Evolutionary conservation across 73 alveolate genomes (phyloP), one percentile per base, ranked within the genome.

Genomic region (Blepharisma japonicum): DNA sequence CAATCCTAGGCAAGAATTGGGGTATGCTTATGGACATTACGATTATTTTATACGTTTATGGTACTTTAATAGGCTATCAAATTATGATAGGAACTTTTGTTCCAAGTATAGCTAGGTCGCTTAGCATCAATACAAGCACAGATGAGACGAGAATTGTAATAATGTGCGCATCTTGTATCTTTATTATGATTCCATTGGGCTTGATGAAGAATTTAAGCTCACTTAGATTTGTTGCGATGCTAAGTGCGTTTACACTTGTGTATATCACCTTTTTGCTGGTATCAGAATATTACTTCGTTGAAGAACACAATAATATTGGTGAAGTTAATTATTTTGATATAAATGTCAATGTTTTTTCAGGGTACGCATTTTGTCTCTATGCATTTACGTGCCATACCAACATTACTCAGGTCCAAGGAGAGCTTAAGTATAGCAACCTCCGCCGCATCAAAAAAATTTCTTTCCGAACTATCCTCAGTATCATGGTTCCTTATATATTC

Each of bases 351-450:
- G 67, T 53, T 20, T 14, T 53, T 20, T 53, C 67, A 53, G 23
- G 67, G n/a, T 53, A 14, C 67, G 23, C n/a, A 14, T 20, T 53
- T 20, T 53, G 67, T 4, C 67, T 53, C 23, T 53, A 14, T 53
- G n/a, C 67, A 53, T 53, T 20, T 20, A 53, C 67, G 27, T 53
- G 67, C 67, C 67, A 53, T 53, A 53, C 67, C n/a, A 53, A 53
- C 23, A 53, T 53, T 20, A 3, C 67, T 53, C 67, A 53, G 23
- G 23, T 53, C 67, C 67, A 53, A 53, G 67, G 67, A 14, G 67
- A 53, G 4, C 67, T 53, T 53, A 14, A 53, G 3, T 14, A 53
- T 53, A 53, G 27, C n/a, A 14, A 11, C n/a, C n/a, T 53, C 27
- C 67, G 67, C 23, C n/a, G 67, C n/a, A 53, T 53, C n/a, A 14